Percentiles rank a stretch among this genome's conserved stretches.
Conservation (phyloP, 805 yeast genomes). For the Jamesozyma lodderae region DNA sequence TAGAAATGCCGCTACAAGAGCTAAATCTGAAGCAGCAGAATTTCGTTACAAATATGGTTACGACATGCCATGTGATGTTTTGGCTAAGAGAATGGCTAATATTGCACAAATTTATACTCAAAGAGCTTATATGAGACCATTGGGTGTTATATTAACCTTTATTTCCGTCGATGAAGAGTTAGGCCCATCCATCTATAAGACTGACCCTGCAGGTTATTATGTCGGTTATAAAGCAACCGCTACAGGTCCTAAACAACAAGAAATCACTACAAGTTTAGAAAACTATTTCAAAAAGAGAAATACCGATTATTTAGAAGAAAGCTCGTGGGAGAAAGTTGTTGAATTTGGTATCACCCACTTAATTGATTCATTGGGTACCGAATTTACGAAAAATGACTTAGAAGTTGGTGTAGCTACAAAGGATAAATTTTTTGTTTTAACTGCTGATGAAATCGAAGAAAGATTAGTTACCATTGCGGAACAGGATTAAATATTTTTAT, state of each 20-base stretch:
- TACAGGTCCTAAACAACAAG: constrained; percentile 97
- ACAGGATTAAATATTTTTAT: constrained; percentile 51
- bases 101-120: constrained; percentile 93
- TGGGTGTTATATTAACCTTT: constrained; percentile 88
- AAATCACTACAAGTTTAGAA: constrained; percentile 80
- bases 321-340: constrained; percentile 81
- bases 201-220: constrained; percentile 96
- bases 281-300: constrained; percentile 71
- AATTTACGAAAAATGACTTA: constrained; percentile 85
- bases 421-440: constrained; percentile 61
- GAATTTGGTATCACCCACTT: constrained; percentile 83
- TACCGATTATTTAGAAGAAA: constrained; percentile 31
- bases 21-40: constrained; percentile 93
- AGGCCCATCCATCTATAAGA: constrained; percentile 85
- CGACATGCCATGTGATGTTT: constrained; percentile 90
- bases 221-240: constrained; percentile 87
- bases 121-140: constrained; percentile 96
- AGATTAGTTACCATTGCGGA: constrained; percentile 91
- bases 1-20: constrained; percentile 78
- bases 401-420: constrained; percentile 84
- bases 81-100: constrained; percentile 93
- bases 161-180: constrained; percentile 79
- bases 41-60: constrained; percentile 91
- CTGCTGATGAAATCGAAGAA: constrained; percentile 87
- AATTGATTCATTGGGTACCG: constrained; percentile 82